These are phyloP conservation scores for Colletotrichum musicola DNA, from an alignment of 2,329 filamentous ascomycete genomes.

Conservation along the genomic window DNA sequence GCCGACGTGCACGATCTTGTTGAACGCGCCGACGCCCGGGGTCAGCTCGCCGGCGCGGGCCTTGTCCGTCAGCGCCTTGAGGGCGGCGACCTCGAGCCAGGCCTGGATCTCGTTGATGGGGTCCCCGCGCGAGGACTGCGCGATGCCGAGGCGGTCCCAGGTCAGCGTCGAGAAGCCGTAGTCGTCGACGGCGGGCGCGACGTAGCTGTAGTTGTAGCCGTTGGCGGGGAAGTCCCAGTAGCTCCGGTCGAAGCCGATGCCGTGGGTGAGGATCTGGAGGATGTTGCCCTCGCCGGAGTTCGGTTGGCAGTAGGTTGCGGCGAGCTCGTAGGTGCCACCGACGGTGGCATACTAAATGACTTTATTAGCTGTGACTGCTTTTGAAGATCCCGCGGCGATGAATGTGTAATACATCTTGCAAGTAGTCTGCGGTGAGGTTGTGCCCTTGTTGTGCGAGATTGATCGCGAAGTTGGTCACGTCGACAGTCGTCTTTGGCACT, in stretches of 20 bases:
- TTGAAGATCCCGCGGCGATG: neutral
- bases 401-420: slow-evolving; percentile 55
- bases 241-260: slow-evolving; percentile 55
- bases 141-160: slow-evolving; percentile 74
- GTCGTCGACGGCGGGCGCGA: slow-evolving; percentile 64
- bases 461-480: slow-evolving; percentile 68
- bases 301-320: slow-evolving; percentile 72
- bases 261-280: slow-evolving; percentile 57
- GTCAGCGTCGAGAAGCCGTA: slow-evolving; percentile 70
- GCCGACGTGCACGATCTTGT: slow-evolving; percentile 69
- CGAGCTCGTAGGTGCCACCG: slow-evolving; percentile 67
- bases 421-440: slow-evolving; percentile 60
- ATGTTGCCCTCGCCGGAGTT: slow-evolving; percentile 54
- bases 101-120: slow-evolving; percentile 71
- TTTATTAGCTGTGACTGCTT: slow-evolving; percentile 2
- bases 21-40: slow-evolving; percentile 49
- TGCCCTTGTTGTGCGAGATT: slow-evolving; percentile 61
- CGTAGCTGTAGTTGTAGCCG: slow-evolving; percentile 73
- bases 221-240: slow-evolving; percentile 74
- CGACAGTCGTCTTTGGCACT: slow-evolving; percentile 64
- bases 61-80: slow-evolving; percentile 64
- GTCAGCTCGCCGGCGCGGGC: slow-evolving; percentile 61
- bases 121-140: slow-evolving; percentile 68
- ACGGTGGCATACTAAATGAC: slow-evolving; percentile 59
- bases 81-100: slow-evolving; percentile 68